Evolutionary conservation across 257 asterid species (phyloP).

Genomic region (Ilex aquifolium): DNA sequence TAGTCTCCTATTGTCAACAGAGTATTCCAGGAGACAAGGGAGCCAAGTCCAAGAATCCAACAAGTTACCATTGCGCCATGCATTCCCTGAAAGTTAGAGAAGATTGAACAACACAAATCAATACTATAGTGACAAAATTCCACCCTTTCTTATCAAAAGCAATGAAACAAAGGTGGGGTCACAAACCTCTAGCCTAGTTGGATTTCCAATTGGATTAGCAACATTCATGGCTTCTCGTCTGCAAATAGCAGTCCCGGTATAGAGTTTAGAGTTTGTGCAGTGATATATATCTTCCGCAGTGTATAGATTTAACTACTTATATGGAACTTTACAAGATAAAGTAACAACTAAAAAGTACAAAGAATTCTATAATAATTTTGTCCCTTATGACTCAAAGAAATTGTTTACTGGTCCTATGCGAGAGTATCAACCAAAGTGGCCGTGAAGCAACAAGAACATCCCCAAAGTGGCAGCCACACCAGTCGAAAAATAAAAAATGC

Average conservation of each 20-base stretch:
- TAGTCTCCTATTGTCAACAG: background rate
- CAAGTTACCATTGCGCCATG: background rate
- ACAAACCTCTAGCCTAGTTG: slow-evolving; percentile 21
- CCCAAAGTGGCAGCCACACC: no score
- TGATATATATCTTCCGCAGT: background rate
- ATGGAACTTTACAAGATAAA: slow-evolving; percentile 9
- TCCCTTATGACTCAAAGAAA: no score
- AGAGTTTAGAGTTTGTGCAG: background rate
- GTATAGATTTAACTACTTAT: slow-evolving; percentile 6
- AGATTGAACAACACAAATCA: no score
- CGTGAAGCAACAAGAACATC: no score
- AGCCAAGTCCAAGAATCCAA: background rate
- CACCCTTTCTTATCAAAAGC: background rate
- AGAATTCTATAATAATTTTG: no score
- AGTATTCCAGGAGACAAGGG: background rate
- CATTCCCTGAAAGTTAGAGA: background rate
- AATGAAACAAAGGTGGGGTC: background rate
- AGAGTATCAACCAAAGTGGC: no score
- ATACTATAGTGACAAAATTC: no score
- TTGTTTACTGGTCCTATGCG: no score
- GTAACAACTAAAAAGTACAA: no score
- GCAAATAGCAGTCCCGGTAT: background rate
- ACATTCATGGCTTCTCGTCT: slow-evolving; percentile 9
- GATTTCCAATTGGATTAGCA: slow-evolving; percentile 6
- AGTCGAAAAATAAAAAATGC: no score